Base-by-base conservation (phyloP, 306 rosid species). In the Myrica gale region DNA sequence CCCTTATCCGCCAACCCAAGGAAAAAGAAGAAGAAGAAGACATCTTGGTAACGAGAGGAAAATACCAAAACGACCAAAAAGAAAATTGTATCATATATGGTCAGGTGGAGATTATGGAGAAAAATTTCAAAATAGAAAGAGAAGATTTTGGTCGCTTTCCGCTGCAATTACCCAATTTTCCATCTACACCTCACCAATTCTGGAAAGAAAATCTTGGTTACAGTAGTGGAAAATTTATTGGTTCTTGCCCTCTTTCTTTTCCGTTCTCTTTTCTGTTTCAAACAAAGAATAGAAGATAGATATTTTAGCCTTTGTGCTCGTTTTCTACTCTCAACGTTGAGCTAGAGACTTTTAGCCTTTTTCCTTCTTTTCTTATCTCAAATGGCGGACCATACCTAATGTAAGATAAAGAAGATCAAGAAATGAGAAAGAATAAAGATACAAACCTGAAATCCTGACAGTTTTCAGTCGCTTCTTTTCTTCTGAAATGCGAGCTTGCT, bases 381-480 rank as follows among this genome's bases (percentile, higher is more conserved):
- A 75, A 71, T 48, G 75, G 74, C 32, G 44, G 70, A 42, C 63
- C 72, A 41, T 44, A 53, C 70, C 65, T 72, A 41, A 70, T 44
- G 57, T 56, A 56, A 72, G 43, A 74, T 68, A 50, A 58, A 69
- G 63, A 19, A 57, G 21, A 52, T 16, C 8, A 52, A 52, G 20
- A 16, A 65, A 65, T 45, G 13, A 16, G 7, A 6, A 71, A 26
- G 62, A 71, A 48, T 5, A 68, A 50, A 52, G 41, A 44, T 32
- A 71, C 76, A 32, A 73, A 95, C 98, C 97, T 82, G 97, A 87
- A 80, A 95, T 85, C 77, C 89, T 82, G 79, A 95, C 86, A 73
- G 87, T 83, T 90, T 81, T 92, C 86, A 95, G 77, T 55, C 97
- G 93, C 82, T 86, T 89, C 91, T 92, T 95, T 81, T 95, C 98